Conservation (phyloP, 208 protist species). For the Naegleria lovaniensis region DNA sequence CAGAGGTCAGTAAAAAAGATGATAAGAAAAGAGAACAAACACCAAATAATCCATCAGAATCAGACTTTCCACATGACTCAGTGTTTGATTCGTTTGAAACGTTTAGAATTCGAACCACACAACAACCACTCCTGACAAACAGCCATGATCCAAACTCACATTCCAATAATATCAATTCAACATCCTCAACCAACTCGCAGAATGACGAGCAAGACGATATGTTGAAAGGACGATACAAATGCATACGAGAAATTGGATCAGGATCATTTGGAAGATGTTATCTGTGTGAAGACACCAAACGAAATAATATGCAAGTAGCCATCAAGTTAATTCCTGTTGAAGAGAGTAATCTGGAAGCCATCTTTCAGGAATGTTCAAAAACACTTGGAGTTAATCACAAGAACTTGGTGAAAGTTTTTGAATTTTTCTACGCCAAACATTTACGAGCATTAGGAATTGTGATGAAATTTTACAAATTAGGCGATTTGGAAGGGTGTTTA, state of each 20-base stretch:
- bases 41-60: too few species aligned
- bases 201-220: neutral
- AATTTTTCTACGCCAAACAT: neutral
- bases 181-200: neutral
- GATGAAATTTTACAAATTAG: neutral
- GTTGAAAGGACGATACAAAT: neutral
- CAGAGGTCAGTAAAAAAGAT: too few species aligned
- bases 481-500: neutral
- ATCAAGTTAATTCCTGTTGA: neutral
- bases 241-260: neutral
- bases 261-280: neutral
- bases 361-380: neutral
- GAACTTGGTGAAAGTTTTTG: neutral
- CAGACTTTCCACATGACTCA: too few species aligned
- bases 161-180: neutral
- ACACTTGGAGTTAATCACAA: neutral
- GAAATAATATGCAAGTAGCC: neutral
- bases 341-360: neutral
- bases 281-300: neutral
- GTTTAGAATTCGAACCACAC: too few species aligned
- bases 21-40: too few species aligned
- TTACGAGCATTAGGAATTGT: neutral
- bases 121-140: too few species aligned
- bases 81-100: too few species aligned
- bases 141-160: neutral